A percentile compares a stretch with the other conserved stretches of the same genome.
These are phyloP conservation scores for Lipomyces yamanashiensis DNA, from an alignment of 805 yeast species.

Conservation along the genomic window DNA sequence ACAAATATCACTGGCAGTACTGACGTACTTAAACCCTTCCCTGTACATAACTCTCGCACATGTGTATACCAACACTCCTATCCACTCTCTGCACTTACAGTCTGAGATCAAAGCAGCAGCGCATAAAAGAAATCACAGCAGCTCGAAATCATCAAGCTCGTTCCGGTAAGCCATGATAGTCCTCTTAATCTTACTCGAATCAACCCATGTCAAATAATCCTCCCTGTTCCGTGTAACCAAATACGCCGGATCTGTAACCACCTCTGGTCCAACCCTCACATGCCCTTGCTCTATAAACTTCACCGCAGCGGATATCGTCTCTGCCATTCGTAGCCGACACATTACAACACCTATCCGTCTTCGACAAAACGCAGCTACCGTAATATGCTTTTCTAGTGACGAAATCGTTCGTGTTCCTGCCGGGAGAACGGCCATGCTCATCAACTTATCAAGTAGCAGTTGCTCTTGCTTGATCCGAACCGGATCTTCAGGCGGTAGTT, in stretches of 20 bases:
- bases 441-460: slow-evolving; percentile 81
- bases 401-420: slow-evolving; percentile 89
- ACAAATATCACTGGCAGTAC: too few relatives aligned
- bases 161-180: slow-evolving; percentile 87
- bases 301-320: slow-evolving; percentile 84
- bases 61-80: too few relatives aligned
- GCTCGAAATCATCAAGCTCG: slow-evolving; percentile 60
- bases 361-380: slow-evolving; percentile 91
- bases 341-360: slow-evolving; percentile 92
- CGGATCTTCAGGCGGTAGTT: slow-evolving; percentile 86
- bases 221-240: slow-evolving; percentile 91
- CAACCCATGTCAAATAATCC: slow-evolving; percentile 98
- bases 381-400: slow-evolving; percentile 85
- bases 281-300: slow-evolving; percentile 96
- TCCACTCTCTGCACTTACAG: too few relatives aligned
- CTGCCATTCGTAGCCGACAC: slow-evolving; percentile 94
- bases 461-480: slow-evolving; percentile 88
- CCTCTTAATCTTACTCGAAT: slow-evolving; percentile 87
- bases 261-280: slow-evolving; percentile 94
- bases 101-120: neutral
- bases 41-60: too few relatives aligned
- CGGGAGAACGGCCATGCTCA: slow-evolving; percentile 83
- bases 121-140: slow-evolving; percentile 45
- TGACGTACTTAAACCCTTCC: too few relatives aligned
- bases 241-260: slow-evolving; percentile 94